Conservation (phyloP, 177 flowering plant genomes). For the Vitis hybrid region DNA sequence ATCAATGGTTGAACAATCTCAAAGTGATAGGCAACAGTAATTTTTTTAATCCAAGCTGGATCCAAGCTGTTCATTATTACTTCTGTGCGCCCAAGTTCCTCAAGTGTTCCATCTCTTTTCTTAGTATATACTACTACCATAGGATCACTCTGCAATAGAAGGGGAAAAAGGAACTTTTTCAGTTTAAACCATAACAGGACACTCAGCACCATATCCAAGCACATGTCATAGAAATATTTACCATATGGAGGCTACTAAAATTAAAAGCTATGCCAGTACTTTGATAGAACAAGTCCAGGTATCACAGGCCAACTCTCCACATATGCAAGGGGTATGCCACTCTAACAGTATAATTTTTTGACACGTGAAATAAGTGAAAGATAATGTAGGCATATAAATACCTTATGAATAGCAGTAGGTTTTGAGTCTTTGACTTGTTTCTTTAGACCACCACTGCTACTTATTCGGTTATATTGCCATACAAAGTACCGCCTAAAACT, state of each 20-base stretch:
- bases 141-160: slow-evolving; percentile 71
- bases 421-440: too few relatives aligned
- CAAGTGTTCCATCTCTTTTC: slow-evolving; percentile 58
- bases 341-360: too few relatives aligned
- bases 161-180: not conserved
- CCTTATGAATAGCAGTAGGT: too few relatives aligned
- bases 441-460: too few relatives aligned
- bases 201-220: not conserved
- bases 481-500: too few relatives aligned
- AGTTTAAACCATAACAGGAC: not conserved
- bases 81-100: slow-evolving; percentile 86
- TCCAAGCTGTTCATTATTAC: slow-evolving; percentile 63
- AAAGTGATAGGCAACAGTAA: slow-evolving; percentile 58
- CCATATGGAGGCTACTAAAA: not conserved
- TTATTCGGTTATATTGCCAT: too few relatives aligned
- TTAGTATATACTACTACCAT: slow-evolving; percentile 61
- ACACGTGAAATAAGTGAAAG: too few relatives aligned
- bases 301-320: not conserved
- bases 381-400: too few relatives aligned
- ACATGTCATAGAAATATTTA: not conserved
- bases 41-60: slow-evolving; percentile 73
- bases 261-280: not conserved
- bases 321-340: too few relatives aligned
- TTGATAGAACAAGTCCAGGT: not conserved
- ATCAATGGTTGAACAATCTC: slow-evolving; percentile 71